These are phyloP conservation scores for Podospora pseudoanserina DNA, from an alignment of 495 filamentous ascomycete genomes.

Conservation along the genomic window DNA sequence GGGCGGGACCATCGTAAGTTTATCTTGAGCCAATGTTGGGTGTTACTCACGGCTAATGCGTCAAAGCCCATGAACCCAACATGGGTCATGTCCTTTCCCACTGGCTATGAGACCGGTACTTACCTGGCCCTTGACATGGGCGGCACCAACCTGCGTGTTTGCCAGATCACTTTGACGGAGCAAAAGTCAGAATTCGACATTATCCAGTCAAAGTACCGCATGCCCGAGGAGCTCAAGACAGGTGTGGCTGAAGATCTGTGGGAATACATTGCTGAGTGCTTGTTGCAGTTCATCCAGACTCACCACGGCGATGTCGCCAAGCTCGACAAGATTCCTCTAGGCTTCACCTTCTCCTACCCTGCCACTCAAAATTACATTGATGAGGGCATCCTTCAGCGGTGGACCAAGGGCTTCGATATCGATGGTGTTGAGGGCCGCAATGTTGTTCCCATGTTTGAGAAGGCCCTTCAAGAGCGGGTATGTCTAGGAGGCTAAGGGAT, in stretches of 20 bases:
- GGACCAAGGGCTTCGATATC: conserved; percentile 99
- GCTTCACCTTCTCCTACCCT: conserved; percentile 98
- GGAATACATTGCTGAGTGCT: conserved; percentile 96
- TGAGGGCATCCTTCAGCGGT: conserved; percentile 90
- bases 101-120: conserved; percentile 83
- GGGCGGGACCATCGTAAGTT: conserved; percentile 86
- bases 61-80: conserved; percentile 95
- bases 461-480: conserved; percentile 73
- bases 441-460: conserved; percentile 90
- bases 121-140: conserved; percentile 97
- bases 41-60: conserved; percentile 9
- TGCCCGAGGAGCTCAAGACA: conserved; percentile 93
- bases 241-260: conserved; percentile 90
- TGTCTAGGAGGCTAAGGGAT: conserved; percentile 21
- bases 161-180: conserved; percentile 87
- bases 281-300: conserved; percentile 91
- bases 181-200: conserved; percentile 97
- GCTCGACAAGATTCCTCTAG: conserved; percentile 69
- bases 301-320: conserved; percentile 70
- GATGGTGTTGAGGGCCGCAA: conserved; percentile 91
- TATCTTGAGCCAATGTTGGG: not conserved
- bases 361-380: conserved; percentile 96
- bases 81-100: conserved; percentile 93
- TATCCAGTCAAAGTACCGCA: conserved; percentile 95
- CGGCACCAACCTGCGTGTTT: conserved; percentile 96